These are phyloP conservation scores for Lecanicillium sp. DNA, from an alignment of 2,329 filamentous ascomycete genomes.

Conservation along the genomic window DNA sequence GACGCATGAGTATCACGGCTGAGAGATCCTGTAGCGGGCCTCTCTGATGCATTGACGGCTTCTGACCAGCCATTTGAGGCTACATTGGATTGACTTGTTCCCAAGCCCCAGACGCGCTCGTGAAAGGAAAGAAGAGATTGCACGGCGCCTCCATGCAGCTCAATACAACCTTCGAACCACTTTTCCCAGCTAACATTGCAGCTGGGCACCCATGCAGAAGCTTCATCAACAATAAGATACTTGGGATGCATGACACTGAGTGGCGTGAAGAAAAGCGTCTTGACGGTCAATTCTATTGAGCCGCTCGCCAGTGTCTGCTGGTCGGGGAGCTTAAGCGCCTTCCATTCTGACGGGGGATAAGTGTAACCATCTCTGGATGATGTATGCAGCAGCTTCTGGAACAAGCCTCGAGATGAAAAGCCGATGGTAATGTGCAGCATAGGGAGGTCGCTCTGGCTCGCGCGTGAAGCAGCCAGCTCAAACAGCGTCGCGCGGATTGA, in stretches of 20 bases:
- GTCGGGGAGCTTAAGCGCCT: constrained; percentile 57
- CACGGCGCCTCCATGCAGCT: constrained; percentile 58
- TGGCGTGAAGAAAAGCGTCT: constrained; percentile 72
- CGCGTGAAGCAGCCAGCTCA: constrained; percentile 46
- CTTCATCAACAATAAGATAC: constrained; percentile 67
- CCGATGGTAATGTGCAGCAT: constrained; percentile 61
- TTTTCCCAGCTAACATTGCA: constrained; percentile 83
- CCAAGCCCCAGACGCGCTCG: constrained; percentile 55
- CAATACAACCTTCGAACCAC: constrained; percentile 78
- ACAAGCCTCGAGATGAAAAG: constrained; percentile 66
- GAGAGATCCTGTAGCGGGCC: background rate
- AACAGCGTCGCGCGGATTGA: constrained; percentile 52
- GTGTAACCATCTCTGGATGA: constrained; percentile 54
- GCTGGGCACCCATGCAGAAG: constrained; percentile 63
- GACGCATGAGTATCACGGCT: background rate
- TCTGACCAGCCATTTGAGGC: background rate
- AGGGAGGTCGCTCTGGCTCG: constrained; percentile 20
- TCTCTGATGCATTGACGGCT: background rate
- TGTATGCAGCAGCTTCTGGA: constrained; percentile 71
- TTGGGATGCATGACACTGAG: constrained; percentile 88
- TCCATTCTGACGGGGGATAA: constrained; percentile 57
- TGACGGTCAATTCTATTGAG: constrained; percentile 63
- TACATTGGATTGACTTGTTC: constrained; percentile 17
- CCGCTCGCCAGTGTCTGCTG: constrained; percentile 43
- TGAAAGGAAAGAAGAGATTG: constrained; percentile 61